Percentiles rank a stretch among this genome's conserved stretches.
These are phyloP conservation scores for Hygrophoropsis aurantiaca DNA, from an alignment of 768 basidiomycete genomes.

Conservation along the genomic window DNA sequence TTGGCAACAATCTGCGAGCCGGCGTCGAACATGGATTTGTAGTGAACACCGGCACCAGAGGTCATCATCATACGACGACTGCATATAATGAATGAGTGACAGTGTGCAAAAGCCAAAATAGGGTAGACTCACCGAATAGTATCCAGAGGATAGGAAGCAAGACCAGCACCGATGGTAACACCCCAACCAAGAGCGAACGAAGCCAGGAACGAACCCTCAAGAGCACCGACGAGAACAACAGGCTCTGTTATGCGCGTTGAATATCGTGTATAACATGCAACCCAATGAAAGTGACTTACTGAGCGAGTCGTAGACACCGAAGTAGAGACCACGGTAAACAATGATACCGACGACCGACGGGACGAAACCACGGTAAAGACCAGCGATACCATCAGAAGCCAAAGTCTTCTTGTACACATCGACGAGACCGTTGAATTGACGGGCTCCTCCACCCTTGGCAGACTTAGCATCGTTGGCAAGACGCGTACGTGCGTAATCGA, in stretches of 20 bases:
- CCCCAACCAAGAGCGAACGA: conserved; percentile 98
- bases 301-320: conserved; percentile 94
- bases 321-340: conserved; percentile 99
- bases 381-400: conserved; percentile 94
- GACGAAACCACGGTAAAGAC: conserved; percentile 99
- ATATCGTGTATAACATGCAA: conserved; percentile 13
- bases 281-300: conserved; percentile 63
- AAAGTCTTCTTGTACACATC: conserved; percentile 98
- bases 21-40: conserved; percentile 99
- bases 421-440: conserved; percentile 98
- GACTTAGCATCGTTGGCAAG: conserved; percentile 98
- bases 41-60: conserved; percentile 91
- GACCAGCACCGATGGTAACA: conserved; percentile 99
- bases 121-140: conserved; percentile 66
- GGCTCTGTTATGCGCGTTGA: conserved; percentile 61
- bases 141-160: conserved; percentile 94
- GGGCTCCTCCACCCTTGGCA: conserved; percentile 84
- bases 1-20: conserved; percentile 91
- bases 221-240: conserved; percentile 92
- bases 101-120: not conserved
- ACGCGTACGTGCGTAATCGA: conserved; percentile 99
- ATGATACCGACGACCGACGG: conserved; percentile 99
- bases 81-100: conserved; percentile 21
- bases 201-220: conserved; percentile 95
- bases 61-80: conserved; percentile 99